phyloP scores from a whole-genome alignment of 208 protist genomes.

The Leishmania turanica region DNA sequence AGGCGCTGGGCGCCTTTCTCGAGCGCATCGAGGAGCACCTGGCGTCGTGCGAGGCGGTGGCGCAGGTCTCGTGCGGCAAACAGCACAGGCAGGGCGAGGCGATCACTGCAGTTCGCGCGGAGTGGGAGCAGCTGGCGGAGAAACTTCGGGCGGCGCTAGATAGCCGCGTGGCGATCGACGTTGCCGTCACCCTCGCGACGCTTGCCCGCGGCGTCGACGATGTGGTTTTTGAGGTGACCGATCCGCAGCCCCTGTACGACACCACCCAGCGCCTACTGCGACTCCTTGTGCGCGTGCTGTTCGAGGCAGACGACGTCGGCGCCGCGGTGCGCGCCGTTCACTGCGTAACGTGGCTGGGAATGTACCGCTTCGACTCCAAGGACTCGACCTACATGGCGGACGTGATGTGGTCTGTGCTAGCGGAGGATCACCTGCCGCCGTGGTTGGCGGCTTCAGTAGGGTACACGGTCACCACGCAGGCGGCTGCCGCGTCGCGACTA shows the following conservation, averaged over 20 bases:
- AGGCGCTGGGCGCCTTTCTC: not conserved
- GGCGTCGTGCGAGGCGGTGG: not conserved
- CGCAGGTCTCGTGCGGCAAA: not conserved
- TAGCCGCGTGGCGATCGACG: constrained; percentile 26
- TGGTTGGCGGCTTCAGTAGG: constrained; percentile 1
- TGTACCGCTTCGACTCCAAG: constrained; percentile 77
- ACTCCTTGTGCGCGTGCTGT: constrained; percentile 45
- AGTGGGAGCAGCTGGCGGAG: constrained; percentile 15
- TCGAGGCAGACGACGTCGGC: constrained; percentile 46
- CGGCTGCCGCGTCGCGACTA: constrained; percentile 1
- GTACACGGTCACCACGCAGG: not conserved
- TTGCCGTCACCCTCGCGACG: constrained; percentile 43
- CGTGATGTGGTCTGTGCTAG: constrained; percentile 19
- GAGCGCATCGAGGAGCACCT: not conserved
- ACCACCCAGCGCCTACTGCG: constrained; percentile 18
- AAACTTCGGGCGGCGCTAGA: constrained; percentile 38
- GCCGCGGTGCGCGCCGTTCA: constrained; percentile 47
- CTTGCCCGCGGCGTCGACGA: constrained; percentile 54
- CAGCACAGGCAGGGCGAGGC: constrained; percentile 1
- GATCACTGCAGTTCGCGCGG: constrained; percentile 4
- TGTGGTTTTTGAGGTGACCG: constrained; percentile 23
- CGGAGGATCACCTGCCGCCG: not conserved
- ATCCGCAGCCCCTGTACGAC: constrained; percentile 8
- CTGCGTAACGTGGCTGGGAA: constrained; percentile 60
- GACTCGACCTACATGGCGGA: constrained; percentile 45